These are phyloP conservation scores for Gynandropsis gynandra DNA, from an alignment of 345 rosid genomes.

Conservation along the genomic window DNA sequence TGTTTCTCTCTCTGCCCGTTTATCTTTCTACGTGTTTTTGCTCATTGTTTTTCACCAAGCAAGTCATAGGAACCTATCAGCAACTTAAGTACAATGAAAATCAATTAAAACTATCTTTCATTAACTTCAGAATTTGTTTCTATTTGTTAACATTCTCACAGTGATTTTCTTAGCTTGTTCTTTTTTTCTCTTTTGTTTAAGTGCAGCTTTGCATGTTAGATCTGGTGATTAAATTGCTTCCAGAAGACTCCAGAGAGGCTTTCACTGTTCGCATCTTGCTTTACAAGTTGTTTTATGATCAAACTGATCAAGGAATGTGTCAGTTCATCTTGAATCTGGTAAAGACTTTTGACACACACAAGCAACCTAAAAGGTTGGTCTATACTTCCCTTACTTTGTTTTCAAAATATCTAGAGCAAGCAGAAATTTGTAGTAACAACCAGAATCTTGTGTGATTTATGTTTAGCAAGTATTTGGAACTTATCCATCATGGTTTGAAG, in stretches of 20 bases:
- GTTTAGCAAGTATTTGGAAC: constrained; percentile 1
- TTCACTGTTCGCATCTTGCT: constrained; percentile 85
- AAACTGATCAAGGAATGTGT: constrained; percentile 91
- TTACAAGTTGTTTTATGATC: constrained; percentile 91
- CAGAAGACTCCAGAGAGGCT: constrained; percentile 83
- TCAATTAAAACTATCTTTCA: too few species aligned
- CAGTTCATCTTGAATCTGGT: constrained; percentile 76
- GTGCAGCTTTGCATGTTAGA: constrained; percentile 68
- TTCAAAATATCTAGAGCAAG: constrained; percentile 11
- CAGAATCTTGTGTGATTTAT: constrained; percentile 9
- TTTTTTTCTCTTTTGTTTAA: constrained; percentile 18
- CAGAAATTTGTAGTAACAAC: constrained; percentile 9
- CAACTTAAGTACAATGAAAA: too few species aligned
- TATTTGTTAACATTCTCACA: background rate
- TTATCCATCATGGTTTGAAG: background rate
- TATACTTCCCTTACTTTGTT: constrained; percentile 11
- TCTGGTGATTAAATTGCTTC: constrained; percentile 57
- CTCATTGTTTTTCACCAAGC: constrained; percentile 3
- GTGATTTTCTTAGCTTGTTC: constrained; percentile 13
- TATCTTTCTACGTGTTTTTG: constrained; percentile 9
- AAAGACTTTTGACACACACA: constrained; percentile 67
- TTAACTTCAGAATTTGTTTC: too few species aligned
- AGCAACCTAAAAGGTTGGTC: constrained; percentile 77
- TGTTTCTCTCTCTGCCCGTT: constrained; percentile 1
- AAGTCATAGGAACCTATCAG: background rate